Conservation (phyloP, 2,329 filamentous ascomycete species). For the Zasmidium angulare region DNA sequence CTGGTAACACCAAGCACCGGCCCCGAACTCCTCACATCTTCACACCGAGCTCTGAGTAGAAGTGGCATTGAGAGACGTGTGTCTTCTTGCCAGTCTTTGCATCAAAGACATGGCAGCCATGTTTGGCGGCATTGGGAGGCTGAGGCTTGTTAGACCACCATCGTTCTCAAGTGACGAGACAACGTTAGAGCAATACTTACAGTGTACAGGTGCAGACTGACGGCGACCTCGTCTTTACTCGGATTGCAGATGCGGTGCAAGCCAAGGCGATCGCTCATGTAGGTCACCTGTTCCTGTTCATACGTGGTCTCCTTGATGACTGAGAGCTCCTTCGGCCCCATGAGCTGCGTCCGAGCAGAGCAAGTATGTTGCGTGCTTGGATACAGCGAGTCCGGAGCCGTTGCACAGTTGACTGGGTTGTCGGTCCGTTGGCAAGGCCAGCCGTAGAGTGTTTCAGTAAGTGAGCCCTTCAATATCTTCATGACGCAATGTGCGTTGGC, state of each 20-base stretch:
- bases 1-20: neutral
- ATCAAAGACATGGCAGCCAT: constrained; percentile 81
- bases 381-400: constrained; percentile 27
- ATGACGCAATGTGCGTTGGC: constrained; percentile 85
- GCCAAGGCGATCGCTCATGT: constrained; percentile 87
- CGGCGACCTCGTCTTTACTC: constrained; percentile 67
- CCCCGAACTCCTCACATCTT: constrained; percentile 20
- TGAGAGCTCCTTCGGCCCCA: constrained; percentile 39
- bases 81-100: constrained; percentile 70
- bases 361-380: constrained; percentile 32
- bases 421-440: constrained; percentile 58
- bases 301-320: constrained; percentile 57
- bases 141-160: constrained; percentile 57
- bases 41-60: constrained; percentile 62
- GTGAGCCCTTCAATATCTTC: constrained; percentile 75
- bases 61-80: constrained; percentile 69
- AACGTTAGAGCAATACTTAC: constrained; percentile 44
- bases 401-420: constrained; percentile 29
- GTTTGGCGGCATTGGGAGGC: constrained; percentile 81
- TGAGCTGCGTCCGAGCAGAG: constrained; percentile 28
- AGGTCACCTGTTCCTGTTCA: constrained; percentile 72
- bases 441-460: constrained; percentile 79
- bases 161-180: neutral
- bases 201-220: constrained; percentile 68
- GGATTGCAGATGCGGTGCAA: constrained; percentile 80